Conservation (phyloP, 192 early-diverging fungal genomes). For the Gonapodya prolifera region DNA sequence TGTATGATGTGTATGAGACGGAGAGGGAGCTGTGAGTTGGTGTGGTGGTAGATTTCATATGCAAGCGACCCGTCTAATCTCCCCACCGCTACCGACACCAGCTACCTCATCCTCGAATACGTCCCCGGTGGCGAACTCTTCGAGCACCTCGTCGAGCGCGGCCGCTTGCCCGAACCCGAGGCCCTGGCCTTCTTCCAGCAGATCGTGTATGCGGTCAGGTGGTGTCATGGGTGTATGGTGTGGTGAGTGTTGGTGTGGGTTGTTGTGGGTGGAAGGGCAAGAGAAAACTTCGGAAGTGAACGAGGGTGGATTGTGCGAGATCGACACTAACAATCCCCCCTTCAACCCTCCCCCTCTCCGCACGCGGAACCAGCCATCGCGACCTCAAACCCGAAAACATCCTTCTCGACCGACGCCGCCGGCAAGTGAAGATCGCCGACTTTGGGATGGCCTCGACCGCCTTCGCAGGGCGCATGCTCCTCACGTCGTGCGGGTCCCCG, state of each 20-base stretch:
- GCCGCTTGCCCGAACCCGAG: constrained; percentile 65
- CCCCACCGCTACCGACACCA: too few relatives aligned
- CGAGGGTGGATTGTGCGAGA: background rate
- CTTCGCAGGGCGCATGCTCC: background rate
- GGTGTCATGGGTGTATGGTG: constrained; percentile 88
- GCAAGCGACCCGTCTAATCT: too few relatives aligned
- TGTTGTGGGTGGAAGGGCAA: background rate
- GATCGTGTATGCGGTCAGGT: constrained; percentile 87
- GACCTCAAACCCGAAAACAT: constrained; percentile 44
- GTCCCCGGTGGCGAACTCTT: constrained; percentile 62
- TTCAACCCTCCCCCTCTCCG: background rate
- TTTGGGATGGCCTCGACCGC: background rate
- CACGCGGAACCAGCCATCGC: constrained; percentile 23
- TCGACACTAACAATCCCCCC: background rate
- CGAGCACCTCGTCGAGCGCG: constrained; percentile 49
- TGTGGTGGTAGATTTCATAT: background rate
- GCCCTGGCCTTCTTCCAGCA: constrained; percentile 91
- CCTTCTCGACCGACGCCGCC: constrained; percentile 22
- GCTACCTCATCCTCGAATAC: constrained; percentile 53
- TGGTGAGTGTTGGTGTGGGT: too few relatives aligned
- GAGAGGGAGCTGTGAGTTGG: constrained; percentile 33
- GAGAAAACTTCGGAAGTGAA: too few relatives aligned
- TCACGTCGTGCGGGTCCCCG: constrained; percentile 32
- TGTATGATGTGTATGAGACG: constrained; percentile 47
- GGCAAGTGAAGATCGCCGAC: constrained; percentile 17